Base-by-base conservation (phyloP, 495 filamentous ascomycete genomes). In the Coniosporium apollinis region DNA sequence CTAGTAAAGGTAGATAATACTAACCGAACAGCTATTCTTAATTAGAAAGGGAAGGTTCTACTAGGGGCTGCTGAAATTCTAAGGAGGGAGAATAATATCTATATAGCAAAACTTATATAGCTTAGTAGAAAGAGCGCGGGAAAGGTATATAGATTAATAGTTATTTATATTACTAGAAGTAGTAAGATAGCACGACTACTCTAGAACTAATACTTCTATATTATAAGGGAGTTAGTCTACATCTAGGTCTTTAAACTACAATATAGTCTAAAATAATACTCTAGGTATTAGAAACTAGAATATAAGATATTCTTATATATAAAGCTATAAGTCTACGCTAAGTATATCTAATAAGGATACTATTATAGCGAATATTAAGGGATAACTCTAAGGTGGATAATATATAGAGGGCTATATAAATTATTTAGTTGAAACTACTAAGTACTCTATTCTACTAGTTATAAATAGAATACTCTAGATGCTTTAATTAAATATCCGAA, bases 81-180 rank as follows among this genome's bases (percentile, higher is more conserved):
- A 16, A 34, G 39, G 17, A 37, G 22, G 10, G 39, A 38, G 15
- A 46, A 46, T 33, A 34, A 42, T 1, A 28, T 38, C 26, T 2
- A 29, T 11, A 31, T 31, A 11, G 29, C 29, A 16, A 15, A 31
- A 16, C 13, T 31, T 11, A 13, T 16, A 16, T 57, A 46, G 55
- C 55, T 58, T n/a, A 57, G 49, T 37, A 53, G 28, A 1, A 55
- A 51, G 41, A 44, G 55, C 4, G 22, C 1, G 4, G 40, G 30
- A 4, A 58, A 56, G 29, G 32, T 51, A 2, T 54, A 56, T 48
- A 40, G 52, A 15, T 58, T 47, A 6, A 56, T 56, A 43, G 52
- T 54, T 11, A 43, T 56, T 0, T 58, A 58, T 33, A 36, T 56
- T 0, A 58, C 52, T 5, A 58, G 47, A 44, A 37, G 38, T 0